Evolutionary conservation across 2,329 filamentous ascomycete species (phyloP).

Genomic region (Penicillium griseofulvum): DNA sequence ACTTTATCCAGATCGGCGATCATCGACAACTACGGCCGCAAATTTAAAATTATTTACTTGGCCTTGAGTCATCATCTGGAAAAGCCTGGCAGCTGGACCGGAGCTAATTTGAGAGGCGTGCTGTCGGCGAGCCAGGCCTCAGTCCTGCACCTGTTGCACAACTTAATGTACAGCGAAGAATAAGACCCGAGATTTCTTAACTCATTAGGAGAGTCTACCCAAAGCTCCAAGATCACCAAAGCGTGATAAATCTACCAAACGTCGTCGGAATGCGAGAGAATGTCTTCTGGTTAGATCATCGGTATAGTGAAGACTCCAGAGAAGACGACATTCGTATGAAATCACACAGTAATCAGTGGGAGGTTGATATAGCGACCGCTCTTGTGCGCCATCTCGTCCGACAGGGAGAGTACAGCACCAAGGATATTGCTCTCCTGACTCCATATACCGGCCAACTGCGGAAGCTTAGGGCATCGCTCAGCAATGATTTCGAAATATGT

Average conservation of each 20-base stretch:
- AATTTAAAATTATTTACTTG: conserved; percentile 20
- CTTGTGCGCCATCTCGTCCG: conserved; percentile 21
- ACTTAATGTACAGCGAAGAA: conserved; percentile 14
- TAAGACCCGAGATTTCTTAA: conserved; percentile 10
- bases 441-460: conserved; percentile 20
- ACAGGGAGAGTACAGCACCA: conserved; percentile 22
- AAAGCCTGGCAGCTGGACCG: conserved; percentile 9
- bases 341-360: conserved; percentile 19
- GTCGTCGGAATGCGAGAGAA: conserved; percentile 13
- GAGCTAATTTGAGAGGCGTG: conserved; percentile 14
- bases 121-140: conserved; percentile 8
- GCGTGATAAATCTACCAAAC: not conserved
- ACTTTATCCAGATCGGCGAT: conserved; percentile 40
- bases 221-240: conserved; percentile 4
- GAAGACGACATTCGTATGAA: conserved; percentile 9
- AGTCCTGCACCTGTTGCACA: conserved; percentile 3
- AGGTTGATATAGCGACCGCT: conserved; percentile 21
- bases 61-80: conserved; percentile 2
- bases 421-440: conserved; percentile 23
- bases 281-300: conserved; percentile 26
- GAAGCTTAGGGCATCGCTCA: conserved; percentile 9
- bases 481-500: conserved; percentile 5
- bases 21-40: conserved; percentile 37
- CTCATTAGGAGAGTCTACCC: conserved; percentile 10
- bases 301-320: conserved; percentile 7